phyloP scores from a whole-genome alignment of 371 early-diverging fungal species.

The Mycotypha africana region DNA sequence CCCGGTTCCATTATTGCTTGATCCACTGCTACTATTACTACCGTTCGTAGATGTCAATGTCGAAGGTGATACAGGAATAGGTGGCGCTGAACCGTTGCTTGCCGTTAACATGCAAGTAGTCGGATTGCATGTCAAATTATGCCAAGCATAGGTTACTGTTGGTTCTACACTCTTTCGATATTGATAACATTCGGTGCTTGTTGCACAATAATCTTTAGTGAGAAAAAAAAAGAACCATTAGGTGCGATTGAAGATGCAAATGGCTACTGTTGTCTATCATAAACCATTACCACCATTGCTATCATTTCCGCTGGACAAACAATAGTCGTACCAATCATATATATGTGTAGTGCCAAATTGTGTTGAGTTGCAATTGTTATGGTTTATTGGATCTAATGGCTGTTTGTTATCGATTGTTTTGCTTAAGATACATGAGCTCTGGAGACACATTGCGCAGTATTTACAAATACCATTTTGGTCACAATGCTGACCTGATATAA shows the following conservation, averaged over 20 bases:
- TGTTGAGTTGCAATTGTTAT: constrained; percentile 20
- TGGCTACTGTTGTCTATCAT: too few relatives aligned
- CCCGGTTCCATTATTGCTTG: not conserved
- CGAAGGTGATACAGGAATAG: constrained; percentile 10
- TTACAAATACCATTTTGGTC: constrained; percentile 34
- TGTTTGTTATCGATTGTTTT: constrained; percentile 14
- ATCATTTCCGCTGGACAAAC: constrained; percentile 33
- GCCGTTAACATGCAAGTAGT: constrained; percentile 22
- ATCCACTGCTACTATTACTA: not conserved
- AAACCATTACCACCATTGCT: constrained; percentile 29
- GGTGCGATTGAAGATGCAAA: too few relatives aligned
- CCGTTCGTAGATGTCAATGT: too few relatives aligned
- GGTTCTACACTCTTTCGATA: constrained; percentile 23
- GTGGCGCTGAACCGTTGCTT: constrained; percentile 11
- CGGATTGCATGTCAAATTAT: constrained; percentile 36
- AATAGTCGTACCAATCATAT: constrained; percentile 37
- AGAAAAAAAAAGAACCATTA: too few relatives aligned
- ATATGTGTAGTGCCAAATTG: constrained; percentile 21
- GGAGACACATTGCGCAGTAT: constrained; percentile 44
- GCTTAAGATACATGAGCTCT: constrained; percentile 32
- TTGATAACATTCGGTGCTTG: constrained; percentile 36
- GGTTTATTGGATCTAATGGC: too few relatives aligned
- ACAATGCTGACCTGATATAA: constrained; percentile 32
- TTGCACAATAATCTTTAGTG: constrained; percentile 35
- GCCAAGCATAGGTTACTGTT: constrained; percentile 27